phyloP scores from a whole-genome alignment of 1,284 basidiomycete genomes.

The Boletus subluridellus region DNA sequence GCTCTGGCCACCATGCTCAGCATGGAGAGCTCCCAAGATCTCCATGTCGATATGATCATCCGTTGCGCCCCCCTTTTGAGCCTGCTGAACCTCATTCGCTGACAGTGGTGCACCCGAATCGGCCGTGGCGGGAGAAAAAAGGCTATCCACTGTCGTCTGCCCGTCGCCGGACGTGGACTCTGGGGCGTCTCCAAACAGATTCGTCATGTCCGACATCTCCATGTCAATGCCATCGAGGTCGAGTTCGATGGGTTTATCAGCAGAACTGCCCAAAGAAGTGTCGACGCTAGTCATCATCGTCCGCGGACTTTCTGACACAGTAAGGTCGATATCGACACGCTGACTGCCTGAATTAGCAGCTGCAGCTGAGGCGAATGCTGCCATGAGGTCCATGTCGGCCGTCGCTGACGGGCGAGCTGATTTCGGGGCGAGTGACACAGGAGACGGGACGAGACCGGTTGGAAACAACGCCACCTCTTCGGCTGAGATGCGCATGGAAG shows the following conservation, averaged over 20 bases:
- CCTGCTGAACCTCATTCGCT: constrained; percentile 15
- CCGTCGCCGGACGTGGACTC: constrained; percentile 36
- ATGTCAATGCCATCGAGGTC: constrained; percentile 68
- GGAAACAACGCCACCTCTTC: constrained; percentile 57
- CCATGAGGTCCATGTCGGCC: constrained; percentile 61
- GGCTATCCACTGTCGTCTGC: constrained; percentile 35
- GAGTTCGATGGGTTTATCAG: constrained; percentile 76
- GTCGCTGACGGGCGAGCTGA: constrained; percentile 58
- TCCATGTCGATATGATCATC: constrained; percentile 29
- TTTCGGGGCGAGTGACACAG: constrained; percentile 73
- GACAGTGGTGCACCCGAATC: constrained; percentile 17
- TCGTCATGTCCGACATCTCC: constrained; percentile 51
- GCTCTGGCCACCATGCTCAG: constrained; percentile 16
- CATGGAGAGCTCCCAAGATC: constrained; percentile 28
- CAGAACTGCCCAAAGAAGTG: constrained; percentile 52
- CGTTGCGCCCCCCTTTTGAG: constrained; percentile 10
- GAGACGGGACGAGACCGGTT: constrained; percentile 59
- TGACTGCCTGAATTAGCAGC: constrained; percentile 27
- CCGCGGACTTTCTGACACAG: constrained; percentile 26
- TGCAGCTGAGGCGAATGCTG: constrained; percentile 48
- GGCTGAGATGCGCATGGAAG: constrained; percentile 56
- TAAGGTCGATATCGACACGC: constrained; percentile 45
- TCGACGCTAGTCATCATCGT: constrained; percentile 36
- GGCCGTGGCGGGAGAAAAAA: constrained; percentile 44
- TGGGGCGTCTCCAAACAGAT: constrained; percentile 49